These are phyloP conservation scores for Epichloe scottii DNA, from an alignment of 2,329 filamentous ascomycete genomes.

Conservation along the genomic window DNA sequence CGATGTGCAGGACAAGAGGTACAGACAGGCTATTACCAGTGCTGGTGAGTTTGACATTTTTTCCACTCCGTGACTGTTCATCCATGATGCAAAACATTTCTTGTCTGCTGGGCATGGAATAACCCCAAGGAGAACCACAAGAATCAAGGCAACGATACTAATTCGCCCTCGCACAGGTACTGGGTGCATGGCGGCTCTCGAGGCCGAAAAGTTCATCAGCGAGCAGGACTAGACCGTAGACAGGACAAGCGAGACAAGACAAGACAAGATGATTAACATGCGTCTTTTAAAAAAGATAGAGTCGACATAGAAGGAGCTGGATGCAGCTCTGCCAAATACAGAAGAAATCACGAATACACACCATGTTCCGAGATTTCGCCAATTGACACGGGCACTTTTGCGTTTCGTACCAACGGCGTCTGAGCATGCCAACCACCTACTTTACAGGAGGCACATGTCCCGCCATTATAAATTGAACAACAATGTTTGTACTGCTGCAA, in stretches of 20 bases:
- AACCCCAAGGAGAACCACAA: background rate
- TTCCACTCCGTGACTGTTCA: background rate
- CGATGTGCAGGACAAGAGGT: conserved; percentile 97
- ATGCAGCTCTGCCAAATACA: background rate
- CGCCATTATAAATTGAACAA: no score
- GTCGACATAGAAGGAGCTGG: background rate
- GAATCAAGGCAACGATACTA: background rate
- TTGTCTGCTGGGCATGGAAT: no score
- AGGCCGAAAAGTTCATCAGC: conserved; percentile 85
- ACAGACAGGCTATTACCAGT: conserved; percentile 94
- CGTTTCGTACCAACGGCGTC: no score
- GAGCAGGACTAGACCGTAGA: conserved; percentile 47
- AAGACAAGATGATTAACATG: background rate
- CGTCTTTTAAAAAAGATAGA: background rate
- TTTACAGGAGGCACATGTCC: no score
- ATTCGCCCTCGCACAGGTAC: conserved; percentile 45
- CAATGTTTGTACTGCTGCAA: no score
- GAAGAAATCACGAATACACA: no score
- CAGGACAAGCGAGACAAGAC: background rate
- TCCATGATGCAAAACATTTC: no score
- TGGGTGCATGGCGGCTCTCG: conserved; percentile 88
- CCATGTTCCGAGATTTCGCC: no score
- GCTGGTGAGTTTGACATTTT: conserved; percentile 52
- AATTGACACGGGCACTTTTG: no score
- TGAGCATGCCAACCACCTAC: no score